These are phyloP conservation scores for Lipomyces mesembrius DNA, from an alignment of 805 yeast genomes.

Conservation along the genomic window DNA sequence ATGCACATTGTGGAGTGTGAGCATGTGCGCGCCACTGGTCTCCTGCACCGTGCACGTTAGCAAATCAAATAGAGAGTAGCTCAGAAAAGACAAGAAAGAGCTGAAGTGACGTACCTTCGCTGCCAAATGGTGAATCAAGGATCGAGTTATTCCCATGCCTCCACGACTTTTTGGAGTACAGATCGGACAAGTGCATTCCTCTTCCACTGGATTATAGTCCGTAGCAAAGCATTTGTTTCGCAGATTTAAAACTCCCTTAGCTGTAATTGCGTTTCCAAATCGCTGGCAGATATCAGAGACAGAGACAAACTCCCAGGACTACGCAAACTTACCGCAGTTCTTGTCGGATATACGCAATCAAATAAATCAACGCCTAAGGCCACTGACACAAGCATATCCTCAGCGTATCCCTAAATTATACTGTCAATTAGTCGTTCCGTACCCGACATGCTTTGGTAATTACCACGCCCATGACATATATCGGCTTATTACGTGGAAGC, in stretches of 20 bases:
- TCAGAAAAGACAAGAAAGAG: background rate
- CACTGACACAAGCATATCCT: conserved; percentile 53
- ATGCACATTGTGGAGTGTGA: conserved; percentile 51
- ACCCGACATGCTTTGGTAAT: background rate
- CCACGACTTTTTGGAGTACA: conserved; percentile 46
- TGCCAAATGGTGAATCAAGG: conserved; percentile 47
- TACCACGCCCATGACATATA: conserved; percentile 53
- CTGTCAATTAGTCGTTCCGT: background rate
- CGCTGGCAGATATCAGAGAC: conserved; percentile 44
- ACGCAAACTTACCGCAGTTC: conserved; percentile 44
- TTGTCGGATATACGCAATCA: conserved; percentile 54
- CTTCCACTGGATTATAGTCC: conserved; percentile 48
- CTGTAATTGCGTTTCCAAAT: conserved; percentile 53
- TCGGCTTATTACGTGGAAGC: conserved; percentile 50
- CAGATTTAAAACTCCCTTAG: conserved; percentile 47
- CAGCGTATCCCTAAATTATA: conserved; percentile 49
- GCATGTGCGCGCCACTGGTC: conserved; percentile 52
- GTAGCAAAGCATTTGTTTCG: conserved; percentile 46
- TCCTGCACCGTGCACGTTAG: conserved; percentile 39
- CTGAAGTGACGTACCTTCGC: conserved; percentile 40
- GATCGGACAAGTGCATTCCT: conserved; percentile 50
- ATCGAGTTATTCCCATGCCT: conserved; percentile 49
- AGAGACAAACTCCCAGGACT: background rate
- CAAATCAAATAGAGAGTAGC: background rate
- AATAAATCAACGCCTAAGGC: conserved; percentile 55